Evolutionary conservation across 73 alveolate species (phyloP).

Genomic region (Tetrahymena borealis): DNA sequence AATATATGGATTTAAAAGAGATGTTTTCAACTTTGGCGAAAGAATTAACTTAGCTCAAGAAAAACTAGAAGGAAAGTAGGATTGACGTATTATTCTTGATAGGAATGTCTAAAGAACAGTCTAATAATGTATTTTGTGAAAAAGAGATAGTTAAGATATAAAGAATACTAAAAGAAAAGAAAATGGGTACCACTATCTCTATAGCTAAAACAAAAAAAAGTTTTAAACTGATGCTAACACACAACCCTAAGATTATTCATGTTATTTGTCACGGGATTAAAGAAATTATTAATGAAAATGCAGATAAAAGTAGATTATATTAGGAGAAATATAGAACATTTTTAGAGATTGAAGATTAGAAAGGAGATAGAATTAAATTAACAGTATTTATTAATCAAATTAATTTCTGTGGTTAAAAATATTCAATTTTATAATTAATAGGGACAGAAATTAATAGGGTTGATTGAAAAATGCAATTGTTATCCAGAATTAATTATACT

Average conservation of each 20-base stretch:
- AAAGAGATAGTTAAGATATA: neutral
- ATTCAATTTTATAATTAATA: neutral
- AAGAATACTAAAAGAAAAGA: neutral
- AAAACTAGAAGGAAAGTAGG: neutral
- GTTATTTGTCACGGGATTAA: neutral
- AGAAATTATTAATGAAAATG: neutral
- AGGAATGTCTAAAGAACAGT: neutral
- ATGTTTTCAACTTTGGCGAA: neutral
- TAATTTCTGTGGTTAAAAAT: neutral
- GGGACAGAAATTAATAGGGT: neutral
- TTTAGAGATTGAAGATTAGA: neutral
- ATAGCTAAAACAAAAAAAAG: neutral
- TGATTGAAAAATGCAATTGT: neutral
- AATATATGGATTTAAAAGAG: too few relatives aligned
- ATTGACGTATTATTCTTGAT: neutral
- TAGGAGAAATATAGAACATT: too few relatives aligned
- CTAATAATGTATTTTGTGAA: neutral
- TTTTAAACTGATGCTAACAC: neutral
- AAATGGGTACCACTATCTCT: neutral
- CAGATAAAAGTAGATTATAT: neutral
- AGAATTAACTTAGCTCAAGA: neutral
- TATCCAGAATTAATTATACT: neutral
- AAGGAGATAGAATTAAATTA: neutral
- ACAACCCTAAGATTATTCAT: neutral
- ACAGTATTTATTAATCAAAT: neutral